phyloP scores from a whole-genome alignment of 1,284 basidiomycete species.

The Ceratobasidium sp. region DNA sequence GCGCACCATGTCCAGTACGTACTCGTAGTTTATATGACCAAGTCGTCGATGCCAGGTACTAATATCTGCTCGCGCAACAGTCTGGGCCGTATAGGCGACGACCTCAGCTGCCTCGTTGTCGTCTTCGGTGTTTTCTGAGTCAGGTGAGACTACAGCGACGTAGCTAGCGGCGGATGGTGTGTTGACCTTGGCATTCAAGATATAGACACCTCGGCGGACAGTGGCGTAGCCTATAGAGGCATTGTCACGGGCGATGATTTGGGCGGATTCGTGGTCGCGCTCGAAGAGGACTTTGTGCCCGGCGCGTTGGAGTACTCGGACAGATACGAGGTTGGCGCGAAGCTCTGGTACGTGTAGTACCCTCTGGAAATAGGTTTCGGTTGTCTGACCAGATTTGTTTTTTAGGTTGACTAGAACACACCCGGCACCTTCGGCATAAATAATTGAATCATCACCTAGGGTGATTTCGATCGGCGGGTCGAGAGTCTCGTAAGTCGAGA shows the following conservation, averaged over 20 bases:
- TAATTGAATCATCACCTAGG: not conserved
- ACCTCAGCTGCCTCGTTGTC: not conserved
- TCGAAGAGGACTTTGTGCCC: not conserved
- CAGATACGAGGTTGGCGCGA: constrained; percentile 10
- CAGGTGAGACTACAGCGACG: not conserved
- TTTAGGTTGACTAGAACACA: not conserved
- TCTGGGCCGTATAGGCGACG: not conserved
- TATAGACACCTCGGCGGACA: not conserved
- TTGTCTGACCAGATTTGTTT: not conserved
- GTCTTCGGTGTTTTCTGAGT: not conserved
- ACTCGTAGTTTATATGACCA: constrained; percentile 44
- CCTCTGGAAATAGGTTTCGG: not conserved
- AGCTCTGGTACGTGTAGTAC: constrained; percentile 16
- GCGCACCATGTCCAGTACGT: constrained; percentile 32
- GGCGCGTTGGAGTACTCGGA: not conserved
- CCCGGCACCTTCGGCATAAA: not conserved
- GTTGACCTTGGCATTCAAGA: not conserved
- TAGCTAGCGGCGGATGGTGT: not conserved
- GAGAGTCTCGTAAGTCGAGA: constrained; percentile 12
- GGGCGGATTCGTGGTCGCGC: not conserved
- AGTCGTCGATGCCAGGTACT: constrained; percentile 46
- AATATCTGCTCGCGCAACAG: constrained; percentile 6
- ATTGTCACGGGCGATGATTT: not conserved
- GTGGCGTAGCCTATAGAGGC: not conserved
- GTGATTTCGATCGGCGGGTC: not conserved